Evolutionary conservation across 78 protist genomes (phyloP).

Genomic region (Mastigamoeba balamuthi): DNA sequence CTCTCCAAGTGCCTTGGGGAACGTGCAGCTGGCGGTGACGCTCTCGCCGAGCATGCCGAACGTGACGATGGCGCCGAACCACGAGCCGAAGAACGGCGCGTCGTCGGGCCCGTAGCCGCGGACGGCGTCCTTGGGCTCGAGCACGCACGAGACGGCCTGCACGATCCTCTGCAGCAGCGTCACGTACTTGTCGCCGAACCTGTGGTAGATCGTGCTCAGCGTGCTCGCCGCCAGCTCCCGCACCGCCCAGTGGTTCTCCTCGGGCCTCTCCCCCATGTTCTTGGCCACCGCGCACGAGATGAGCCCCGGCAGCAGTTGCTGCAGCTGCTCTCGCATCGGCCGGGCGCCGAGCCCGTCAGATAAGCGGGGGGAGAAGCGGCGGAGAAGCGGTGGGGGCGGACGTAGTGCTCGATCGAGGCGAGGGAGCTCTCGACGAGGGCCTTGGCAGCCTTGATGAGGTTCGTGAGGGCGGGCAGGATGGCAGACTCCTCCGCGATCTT

Average conservation of each 20-base stretch:
- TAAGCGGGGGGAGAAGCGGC: background rate
- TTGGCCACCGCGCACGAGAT: constrained; percentile 62
- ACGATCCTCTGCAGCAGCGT: too few relatives aligned
- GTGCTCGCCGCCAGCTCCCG: constrained; percentile 30
- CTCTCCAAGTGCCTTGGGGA: too few relatives aligned
- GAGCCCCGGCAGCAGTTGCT: constrained; percentile 55
- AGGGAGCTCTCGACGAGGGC: constrained; percentile 27
- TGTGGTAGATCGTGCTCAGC: constrained; percentile 2
- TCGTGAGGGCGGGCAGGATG: constrained; percentile 16
- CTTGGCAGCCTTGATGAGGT: constrained; percentile 9
- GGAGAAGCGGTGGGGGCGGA: background rate
- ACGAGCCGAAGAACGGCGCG: too few relatives aligned
- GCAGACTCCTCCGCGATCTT: background rate
- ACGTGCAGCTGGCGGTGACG: too few relatives aligned
- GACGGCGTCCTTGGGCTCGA: too few relatives aligned
- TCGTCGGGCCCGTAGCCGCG: too few relatives aligned
- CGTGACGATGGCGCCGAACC: too few relatives aligned
- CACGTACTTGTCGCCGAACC: too few relatives aligned
- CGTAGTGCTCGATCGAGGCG: constrained; percentile 37
- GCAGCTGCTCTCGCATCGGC: too few relatives aligned
- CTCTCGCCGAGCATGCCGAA: too few relatives aligned
- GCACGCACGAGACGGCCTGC: too few relatives aligned
- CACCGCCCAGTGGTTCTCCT: constrained; percentile 66
- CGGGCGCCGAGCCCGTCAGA: too few relatives aligned
- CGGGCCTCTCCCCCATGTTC: constrained; percentile 2